Base-by-base conservation (phyloP, 257 asterid genomes). In the Dorcoceras hygrometricum region DNA sequence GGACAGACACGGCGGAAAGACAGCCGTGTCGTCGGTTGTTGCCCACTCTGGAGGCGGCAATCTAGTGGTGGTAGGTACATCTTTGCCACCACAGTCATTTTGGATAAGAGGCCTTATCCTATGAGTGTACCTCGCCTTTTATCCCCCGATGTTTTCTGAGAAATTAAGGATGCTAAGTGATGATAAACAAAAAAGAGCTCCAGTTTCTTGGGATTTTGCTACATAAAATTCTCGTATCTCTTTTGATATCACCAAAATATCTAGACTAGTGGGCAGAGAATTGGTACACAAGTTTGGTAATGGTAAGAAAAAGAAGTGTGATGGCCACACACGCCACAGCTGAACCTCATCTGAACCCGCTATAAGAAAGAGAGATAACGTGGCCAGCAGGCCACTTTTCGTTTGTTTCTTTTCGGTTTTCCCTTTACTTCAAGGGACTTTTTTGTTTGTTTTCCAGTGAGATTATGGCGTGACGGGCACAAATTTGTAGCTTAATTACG, bases 61-160 rank as follows among this genome's bases (percentile, higher is more conserved):
- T 82, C 84, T 2, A 81, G 71, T 56, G 86, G 78, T 7, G 91
- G 81, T 70, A 88, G 83, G 74, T 81, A 89, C 57, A 93, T 71
- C 78, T 83, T 82, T 11, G 86, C 75, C 75, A 84, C 81, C 28
- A 87, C 77, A 62, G 85, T 64, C 97, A 91, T 86, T 36, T 6
- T 60, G 48, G 73, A 69, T 22, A 57, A 51, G 3, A 3, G 31
- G 8, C 51, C 55, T 20, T 18, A 12, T 16, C 1, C 12, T 5
- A 14, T 8, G 26, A 23, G n/a, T n/a, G 27, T 51, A 55, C 19
- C 51, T 68, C 19, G 24, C 57, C 22, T 43, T 31, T 54, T 24
- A 57, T 20, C 4, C 11, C 18, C 29, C 10, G 11, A 19, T 19
- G 28, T 32, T 36, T 25, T 18, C 32, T 27, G 50, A 4, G 1